These are phyloP conservation scores for Diphasiastrum complanatum DNA, from an alignment of 83 land plant genomes.

Conservation along the genomic window DNA sequence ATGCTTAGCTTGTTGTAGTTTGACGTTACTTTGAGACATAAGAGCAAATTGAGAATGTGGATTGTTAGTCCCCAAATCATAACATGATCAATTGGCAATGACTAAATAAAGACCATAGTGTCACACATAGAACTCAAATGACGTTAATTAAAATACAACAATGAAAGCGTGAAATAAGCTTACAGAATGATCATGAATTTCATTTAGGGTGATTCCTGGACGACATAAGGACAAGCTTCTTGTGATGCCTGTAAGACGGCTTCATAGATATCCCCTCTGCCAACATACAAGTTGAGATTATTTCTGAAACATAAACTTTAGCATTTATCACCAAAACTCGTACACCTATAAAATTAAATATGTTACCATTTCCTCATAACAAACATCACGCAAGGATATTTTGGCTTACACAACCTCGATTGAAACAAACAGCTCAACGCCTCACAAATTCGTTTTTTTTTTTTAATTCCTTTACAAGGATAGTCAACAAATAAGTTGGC, in stretches of 20 bases:
- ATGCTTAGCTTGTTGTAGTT: too few relatives aligned
- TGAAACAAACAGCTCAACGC: too few relatives aligned
- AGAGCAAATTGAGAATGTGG: not conserved
- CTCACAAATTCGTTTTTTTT: too few relatives aligned
- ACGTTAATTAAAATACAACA: too few relatives aligned
- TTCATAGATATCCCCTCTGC: conserved; percentile 65
- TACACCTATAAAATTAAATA: not conserved
- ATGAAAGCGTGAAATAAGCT: conserved; percentile 9
- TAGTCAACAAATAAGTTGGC: too few relatives aligned
- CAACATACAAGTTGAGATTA: conserved; percentile 3
- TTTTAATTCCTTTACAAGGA: too few relatives aligned
- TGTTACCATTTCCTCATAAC: too few relatives aligned
- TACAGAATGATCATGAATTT: conserved; percentile 85
- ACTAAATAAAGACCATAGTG: not conserved
- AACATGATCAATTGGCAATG: not conserved
- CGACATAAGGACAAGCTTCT: conserved; percentile 72
- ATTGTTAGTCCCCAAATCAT: not conserved
- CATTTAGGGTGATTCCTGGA: conserved; percentile 62
- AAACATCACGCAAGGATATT: too few relatives aligned
- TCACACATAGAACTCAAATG: too few relatives aligned
- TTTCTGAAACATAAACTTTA: not conserved
- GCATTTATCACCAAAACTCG: not conserved
- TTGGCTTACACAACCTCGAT: too few relatives aligned
- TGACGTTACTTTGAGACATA: too few relatives aligned
- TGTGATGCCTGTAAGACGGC: conserved; percentile 65